phyloP scores from a whole-genome alignment of 768 basidiomycete genomes.

The Tylopilus sp. region DNA sequence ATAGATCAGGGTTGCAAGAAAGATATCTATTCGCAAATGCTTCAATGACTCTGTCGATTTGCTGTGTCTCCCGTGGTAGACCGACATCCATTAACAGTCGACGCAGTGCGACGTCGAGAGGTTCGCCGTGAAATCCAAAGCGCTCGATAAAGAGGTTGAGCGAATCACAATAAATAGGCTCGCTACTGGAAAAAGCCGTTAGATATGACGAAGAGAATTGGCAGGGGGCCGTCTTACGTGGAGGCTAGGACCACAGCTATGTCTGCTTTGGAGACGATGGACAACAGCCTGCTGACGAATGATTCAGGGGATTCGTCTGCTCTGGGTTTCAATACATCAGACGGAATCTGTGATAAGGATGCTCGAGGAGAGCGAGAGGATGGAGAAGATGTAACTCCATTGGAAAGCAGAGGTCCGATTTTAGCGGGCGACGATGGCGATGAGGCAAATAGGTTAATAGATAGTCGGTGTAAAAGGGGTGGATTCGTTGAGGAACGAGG shows the following conservation, averaged over 20 bases:
- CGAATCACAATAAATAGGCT: constrained; percentile 65
- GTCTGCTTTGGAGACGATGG: constrained; percentile 71
- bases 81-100: constrained; percentile 87
- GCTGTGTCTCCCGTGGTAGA: constrained; percentile 93
- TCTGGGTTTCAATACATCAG: constrained; percentile 49
- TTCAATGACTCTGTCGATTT: constrained; percentile 97
- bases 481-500: constrained; percentile 60
- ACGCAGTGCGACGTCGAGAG: constrained; percentile 89
- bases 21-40: constrained; percentile 86
- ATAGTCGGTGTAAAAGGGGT: constrained; percentile 66
- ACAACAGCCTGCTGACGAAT: constrained; percentile 64
- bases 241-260: constrained; percentile 78
- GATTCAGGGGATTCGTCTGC: constrained; percentile 65
- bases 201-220: constrained; percentile 5
- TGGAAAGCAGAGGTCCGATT: constrained; percentile 6
- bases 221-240: constrained; percentile 46
- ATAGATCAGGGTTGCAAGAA: constrained; percentile 78
- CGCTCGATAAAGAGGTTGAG: constrained; percentile 67
- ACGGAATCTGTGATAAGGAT: constrained; percentile 42
- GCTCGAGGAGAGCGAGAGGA: constrained; percentile 40
- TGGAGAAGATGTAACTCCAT: constrained; percentile 20
- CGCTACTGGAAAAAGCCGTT: constrained; percentile 47
- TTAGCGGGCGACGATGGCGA: constrained; percentile 35
- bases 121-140: constrained; percentile 77
- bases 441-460: constrained; percentile 58